phyloP scores from a whole-genome alignment of 441 rosid genomes.

The Monsonia emarginata region DNA sequence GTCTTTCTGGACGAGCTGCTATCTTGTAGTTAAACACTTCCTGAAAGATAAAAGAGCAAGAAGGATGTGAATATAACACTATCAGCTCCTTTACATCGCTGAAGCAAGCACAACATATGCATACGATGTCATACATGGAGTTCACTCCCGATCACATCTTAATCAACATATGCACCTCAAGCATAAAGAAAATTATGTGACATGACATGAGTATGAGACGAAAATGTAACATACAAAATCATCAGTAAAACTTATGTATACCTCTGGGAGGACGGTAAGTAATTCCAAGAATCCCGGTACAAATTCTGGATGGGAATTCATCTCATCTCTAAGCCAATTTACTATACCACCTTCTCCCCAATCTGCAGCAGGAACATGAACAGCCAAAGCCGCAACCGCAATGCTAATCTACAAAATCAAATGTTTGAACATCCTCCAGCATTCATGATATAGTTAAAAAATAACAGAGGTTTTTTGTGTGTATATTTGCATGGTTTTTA shows the following conservation, averaged over 20 bases:
- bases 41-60: conserved; percentile 34
- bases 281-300: conserved; percentile 95
- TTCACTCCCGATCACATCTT: not conserved
- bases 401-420: conserved; percentile 73
- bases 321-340: conserved; percentile 87
- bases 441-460: not conserved
- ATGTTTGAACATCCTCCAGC: conserved; percentile 10
- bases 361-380: conserved; percentile 84
- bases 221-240: conserved; percentile 48
- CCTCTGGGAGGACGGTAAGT: conserved; percentile 94
- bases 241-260: conserved; percentile 19
- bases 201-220: not conserved
- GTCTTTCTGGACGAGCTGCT: conserved; percentile 96
- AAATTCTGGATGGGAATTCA: conserved; percentile 84
- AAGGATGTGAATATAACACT: not conserved
- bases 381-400: conserved; percentile 95
- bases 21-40: conserved; percentile 93
- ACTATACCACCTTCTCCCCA: conserved; percentile 96
- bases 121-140: not conserved
- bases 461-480: not conserved
- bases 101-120: not conserved
- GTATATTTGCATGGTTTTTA: not conserved
- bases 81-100: not conserved
- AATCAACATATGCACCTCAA: not conserved
- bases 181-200: not conserved